Evolutionary conservation across 371 early-diverging fungal species (phyloP), one percentile per base, ranked within the genome.

Genomic region (Mucor velutinosus): DNA sequence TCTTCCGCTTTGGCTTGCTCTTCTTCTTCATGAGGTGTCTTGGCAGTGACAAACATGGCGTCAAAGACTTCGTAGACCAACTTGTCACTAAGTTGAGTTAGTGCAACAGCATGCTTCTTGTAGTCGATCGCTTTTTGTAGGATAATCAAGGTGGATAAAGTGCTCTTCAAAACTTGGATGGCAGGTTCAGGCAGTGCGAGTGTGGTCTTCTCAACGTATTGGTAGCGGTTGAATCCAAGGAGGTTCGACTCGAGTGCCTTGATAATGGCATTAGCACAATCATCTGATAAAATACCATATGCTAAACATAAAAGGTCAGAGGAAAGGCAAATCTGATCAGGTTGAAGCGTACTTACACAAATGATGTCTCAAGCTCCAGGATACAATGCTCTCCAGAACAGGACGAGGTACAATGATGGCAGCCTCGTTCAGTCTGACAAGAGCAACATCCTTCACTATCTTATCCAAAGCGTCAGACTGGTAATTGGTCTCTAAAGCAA

Each of bases 1-100:
- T 67, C 56, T 19, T 69, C 69, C 2, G 62, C 62, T 8, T 49
- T 58, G 2, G 58, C 64, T 47, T 58, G 58, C 27, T 69, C 64
- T 7, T 69, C 69, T 29, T 63, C 45, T 25, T 69, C 64, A n/a
- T 27, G 41, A 6, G 29, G 59, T 27, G 53, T 60, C 60, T 69
- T 60, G 7, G 60, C 41, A 15, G 65, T 69, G 14, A 70, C 59
- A 63, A 72, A 77, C 61, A 76, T 74, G 1, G 66, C 66, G 32
- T 77, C 81, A 65, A 80, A 80, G 7, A 80, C 19, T 45, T 74
- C 66, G 1, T 64, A 58, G 27, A 59, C 29, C 8, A 58, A 15
- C 8, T 43, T 29, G 10, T 37, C 32, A 1, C 30, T 30, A 7
- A 35, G 39, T 32, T 62, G n/a, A 60, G 58, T 41, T 4, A 30